Evolutionary conservation across 805 yeast species (phyloP), one percentile per base, ranked within the genome.

Genomic region (Candida sakaeoensis): DNA sequence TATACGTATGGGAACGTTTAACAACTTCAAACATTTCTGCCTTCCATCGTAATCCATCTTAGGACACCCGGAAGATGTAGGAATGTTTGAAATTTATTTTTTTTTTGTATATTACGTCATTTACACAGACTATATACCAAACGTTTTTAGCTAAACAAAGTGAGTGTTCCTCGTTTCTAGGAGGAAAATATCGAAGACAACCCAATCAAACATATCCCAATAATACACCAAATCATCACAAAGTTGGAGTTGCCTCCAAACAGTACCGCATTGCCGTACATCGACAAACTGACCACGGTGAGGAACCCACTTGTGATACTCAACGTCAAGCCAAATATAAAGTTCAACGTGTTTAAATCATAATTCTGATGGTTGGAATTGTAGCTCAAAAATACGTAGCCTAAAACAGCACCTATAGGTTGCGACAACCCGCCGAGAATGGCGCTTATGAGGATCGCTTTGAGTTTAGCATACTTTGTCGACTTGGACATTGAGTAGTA

Each of bases 321-420:
- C 55, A 91, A 71, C 10, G 88, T 63, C 0, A 74, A 45, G 0
- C 90, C 95, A 58, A 83, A 80, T 2, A 77, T 55, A 30, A 63
- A 54, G 46, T 71, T 54, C 24, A 70, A 58, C 24, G 57, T 51
- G 8, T 57, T 52, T 10, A 60, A 39, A 12, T 66, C 63, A 27
- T 46, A 39, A 51, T 53, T 18, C 23, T 40, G 28, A 51, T 53
- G 19, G 26, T 40, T 33, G 8, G 65, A 60, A 33, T 57, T 62
- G 39, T 75, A 62, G 8, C 43, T 36, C 39, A 68, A 46, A 23
- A 83, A 66, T 5, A 74, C 47, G 49, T 71, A 72, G 0, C 95
- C 97, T 2, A 83, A 44, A 0, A 82, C 50, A 0, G 96, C 98
- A 15, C 99, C 99, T 13, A 87, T 47, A 0, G 97, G 96, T 55